A percentile compares a stretch with the other conserved stretches of the same genome.
These are phyloP conservation scores for Saturnispora ahearnii DNA, from an alignment of 805 yeast species.

Conservation along the genomic window DNA sequence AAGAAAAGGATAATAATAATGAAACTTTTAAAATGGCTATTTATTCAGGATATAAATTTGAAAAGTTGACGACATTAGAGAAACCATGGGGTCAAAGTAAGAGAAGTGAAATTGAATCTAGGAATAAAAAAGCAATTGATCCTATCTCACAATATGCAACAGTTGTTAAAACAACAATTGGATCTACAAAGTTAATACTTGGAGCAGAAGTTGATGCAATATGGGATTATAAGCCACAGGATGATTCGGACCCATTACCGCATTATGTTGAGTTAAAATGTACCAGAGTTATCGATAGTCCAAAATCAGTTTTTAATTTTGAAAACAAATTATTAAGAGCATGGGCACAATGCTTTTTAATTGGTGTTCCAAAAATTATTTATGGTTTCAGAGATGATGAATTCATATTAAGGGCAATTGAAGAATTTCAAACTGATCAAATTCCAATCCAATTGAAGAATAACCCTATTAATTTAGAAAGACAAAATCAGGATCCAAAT, in stretches of 20 bases:
- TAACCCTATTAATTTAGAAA: constrained; percentile 30
- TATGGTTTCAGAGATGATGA: constrained; percentile 83
- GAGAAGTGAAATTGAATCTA: constrained; percentile 56
- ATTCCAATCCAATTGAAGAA: constrained; percentile 62
- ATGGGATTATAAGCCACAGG: constrained; percentile 62
- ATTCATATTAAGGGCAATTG: constrained; percentile 55
- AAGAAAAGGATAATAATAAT: constrained; percentile 24
- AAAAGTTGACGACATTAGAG: constrained; percentile 61
- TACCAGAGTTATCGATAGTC: constrained; percentile 43
- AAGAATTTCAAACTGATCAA: constrained; percentile 68
- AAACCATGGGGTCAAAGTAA: constrained; percentile 67
- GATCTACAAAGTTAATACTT: constrained; percentile 53
- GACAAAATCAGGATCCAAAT: constrained; percentile 27
- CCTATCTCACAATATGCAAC: constrained; percentile 71
- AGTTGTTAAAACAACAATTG: constrained; percentile 81
- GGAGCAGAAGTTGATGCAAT: constrained; percentile 94
- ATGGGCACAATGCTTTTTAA: constrained; percentile 90
- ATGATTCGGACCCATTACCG: constrained; percentile 38
- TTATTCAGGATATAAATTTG: constrained; percentile 80
- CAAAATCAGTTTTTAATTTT: constrained; percentile 52
- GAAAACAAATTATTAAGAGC: constrained; percentile 69
- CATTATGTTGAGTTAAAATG: constrained; percentile 88
- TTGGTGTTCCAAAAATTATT: constrained; percentile 73
- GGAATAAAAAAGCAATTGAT: constrained; percentile 52
- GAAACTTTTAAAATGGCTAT: constrained; percentile 33